Base-by-base conservation (phyloP, 1,284 basidiomycete species). In the Earliella scabrosa region DNA sequence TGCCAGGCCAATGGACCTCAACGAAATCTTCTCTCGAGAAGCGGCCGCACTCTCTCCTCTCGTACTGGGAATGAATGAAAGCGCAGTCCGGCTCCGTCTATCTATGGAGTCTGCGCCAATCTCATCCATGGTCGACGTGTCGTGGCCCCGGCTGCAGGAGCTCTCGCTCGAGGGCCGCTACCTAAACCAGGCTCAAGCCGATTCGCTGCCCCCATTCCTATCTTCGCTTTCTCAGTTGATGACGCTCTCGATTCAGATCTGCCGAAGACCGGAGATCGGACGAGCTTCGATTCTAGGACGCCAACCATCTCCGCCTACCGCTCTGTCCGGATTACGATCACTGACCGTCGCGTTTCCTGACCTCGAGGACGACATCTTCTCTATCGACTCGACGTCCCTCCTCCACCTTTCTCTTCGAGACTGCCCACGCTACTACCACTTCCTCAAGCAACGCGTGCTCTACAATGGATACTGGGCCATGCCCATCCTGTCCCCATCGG, bases 381-480 rank as follows among this genome's bases (percentile, higher is more conserved):
- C 34, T 8, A 20, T 21, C 11, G 11, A 39, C 6, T 26, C n/a
- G n/a, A 14, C 46, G n/a, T 3, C n/a, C 8, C 34, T 52, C 1
- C 45, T 27, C 16, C 32, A 39, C 9, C 35, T 57, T 10, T 52
- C 55, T 4, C 32, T 57, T 16, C 47, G 56, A 18, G 56, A 58
- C 20, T 45, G 32, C 24, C 56, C 56, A 4, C 56, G 56, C 2
- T 49, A 35, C 47, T 53, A 58, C 13, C n/a, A 18, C n/a, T 26
- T 39, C 36, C n/a, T 34, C 2, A 11, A 31, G 10, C 14, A 20
- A 21, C 5, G 24, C 16, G 13, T 39, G 16, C 3, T 2, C 23
- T 11, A 20, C 10, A 20, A 38, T 21, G 5, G 16, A n/a, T 11
- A 36, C n/a, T 51, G 40, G 29, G 32, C 3, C 20, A 13, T 23